Conservation (phyloP, 371 early-diverging fungal species). For the Actinomortierella wolfii region DNA sequence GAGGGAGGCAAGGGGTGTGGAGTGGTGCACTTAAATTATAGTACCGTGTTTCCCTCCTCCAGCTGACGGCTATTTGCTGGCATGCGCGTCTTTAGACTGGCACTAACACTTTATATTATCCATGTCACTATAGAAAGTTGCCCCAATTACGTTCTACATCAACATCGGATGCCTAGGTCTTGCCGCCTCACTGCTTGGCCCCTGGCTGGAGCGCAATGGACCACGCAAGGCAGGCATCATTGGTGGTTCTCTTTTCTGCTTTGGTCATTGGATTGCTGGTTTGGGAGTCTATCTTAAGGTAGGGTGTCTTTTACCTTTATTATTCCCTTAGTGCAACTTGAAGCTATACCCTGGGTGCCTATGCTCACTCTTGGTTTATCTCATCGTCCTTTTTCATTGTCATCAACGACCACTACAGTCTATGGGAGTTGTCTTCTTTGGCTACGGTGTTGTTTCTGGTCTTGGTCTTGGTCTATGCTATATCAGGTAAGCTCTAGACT, state of each 20-base stretch:
- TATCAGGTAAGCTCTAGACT: slow-evolving; percentile 49
- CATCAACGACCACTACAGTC: slow-evolving; percentile 24
- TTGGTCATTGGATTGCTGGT: slow-evolving; percentile 64
- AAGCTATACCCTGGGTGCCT: too few species aligned
- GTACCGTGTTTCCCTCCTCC: too few species aligned
- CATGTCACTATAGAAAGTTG: slow-evolving; percentile 48
- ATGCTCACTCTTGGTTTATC: too few species aligned
- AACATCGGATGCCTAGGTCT: slow-evolving; percentile 69
- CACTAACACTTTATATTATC: too few species aligned
- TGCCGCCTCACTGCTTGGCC: slow-evolving; percentile 66
- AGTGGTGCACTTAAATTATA: too few species aligned
- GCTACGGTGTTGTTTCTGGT: slow-evolving; percentile 69
- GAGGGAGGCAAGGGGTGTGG: slow-evolving; percentile 1
- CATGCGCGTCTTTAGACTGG: too few species aligned
- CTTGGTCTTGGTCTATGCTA: slow-evolving; percentile 70
- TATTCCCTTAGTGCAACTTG: not conserved
- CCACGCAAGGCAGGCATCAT: slow-evolving; percentile 59
- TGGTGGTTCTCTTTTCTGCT: slow-evolving; percentile 58
- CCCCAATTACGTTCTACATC: slow-evolving; percentile 70
- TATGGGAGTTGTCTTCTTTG: slow-evolving; percentile 62
- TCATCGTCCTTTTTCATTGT: too few species aligned
- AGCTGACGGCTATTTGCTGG: too few species aligned
- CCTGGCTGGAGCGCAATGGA: slow-evolving; percentile 69
- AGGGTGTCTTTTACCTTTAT: slow-evolving; percentile 6
- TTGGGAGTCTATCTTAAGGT: slow-evolving; percentile 58